A percentile compares a stretch with the other conserved stretches of the same genome.
Evolutionary conservation across 441 rosid species (phyloP).

Genomic region (Gossypium trilobum): DNA sequence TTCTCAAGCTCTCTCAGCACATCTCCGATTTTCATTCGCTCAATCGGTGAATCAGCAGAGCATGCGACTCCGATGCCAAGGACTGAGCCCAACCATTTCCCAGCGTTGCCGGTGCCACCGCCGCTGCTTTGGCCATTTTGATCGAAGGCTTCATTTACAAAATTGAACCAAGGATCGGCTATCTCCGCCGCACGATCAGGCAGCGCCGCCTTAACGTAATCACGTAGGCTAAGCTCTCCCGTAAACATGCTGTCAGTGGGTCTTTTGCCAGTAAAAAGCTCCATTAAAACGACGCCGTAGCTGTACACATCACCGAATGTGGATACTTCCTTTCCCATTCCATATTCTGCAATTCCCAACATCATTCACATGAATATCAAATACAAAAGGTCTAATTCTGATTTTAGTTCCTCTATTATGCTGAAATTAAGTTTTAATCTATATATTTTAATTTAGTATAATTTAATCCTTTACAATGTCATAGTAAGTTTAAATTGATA

Average conservation of each 20-base stretch:
- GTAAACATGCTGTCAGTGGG: background rate
- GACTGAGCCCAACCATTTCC: background rate
- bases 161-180: background rate
- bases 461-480: too few species aligned
- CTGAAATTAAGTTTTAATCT: too few species aligned
- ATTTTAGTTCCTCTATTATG: too few species aligned
- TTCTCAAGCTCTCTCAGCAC: background rate
- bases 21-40: background rate
- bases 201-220: background rate
- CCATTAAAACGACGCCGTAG: conserved; percentile 9
- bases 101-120: background rate
- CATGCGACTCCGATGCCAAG: background rate
- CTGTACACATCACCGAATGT: conserved; percentile 7
- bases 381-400: background rate
- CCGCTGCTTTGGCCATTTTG: background rate
- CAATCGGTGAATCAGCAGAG: background rate
- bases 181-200: background rate
- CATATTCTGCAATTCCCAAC: conserved; percentile 3
- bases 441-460: too few species aligned
- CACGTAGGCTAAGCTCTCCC: background rate
- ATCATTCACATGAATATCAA: background rate
- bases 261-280: conserved; percentile 2
- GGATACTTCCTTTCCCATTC: background rate
- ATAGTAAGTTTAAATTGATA: too few species aligned
- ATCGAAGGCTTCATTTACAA: background rate